Base-by-base conservation (phyloP, 345 rosid species). In the Eucalyptus cloeziana region DNA sequence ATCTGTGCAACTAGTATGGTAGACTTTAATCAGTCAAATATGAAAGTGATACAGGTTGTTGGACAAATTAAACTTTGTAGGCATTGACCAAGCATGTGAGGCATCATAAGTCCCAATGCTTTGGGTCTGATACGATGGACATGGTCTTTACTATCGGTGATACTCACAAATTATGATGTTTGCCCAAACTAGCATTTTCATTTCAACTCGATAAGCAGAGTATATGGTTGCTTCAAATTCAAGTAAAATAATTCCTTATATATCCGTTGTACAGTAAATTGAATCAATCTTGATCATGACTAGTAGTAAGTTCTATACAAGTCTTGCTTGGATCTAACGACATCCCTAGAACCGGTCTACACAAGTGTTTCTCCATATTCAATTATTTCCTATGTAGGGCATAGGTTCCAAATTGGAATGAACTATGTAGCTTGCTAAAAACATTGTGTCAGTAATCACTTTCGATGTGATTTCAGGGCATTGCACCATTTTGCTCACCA, bases 181-280 rank as follows among this genome's bases (percentile, higher is more conserved):
- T 69, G 7, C 3, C 44, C 3, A 2, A 33, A 33, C 25, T 69
- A 19, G 44, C 44, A 8, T 33, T 33, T 67, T 10, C 43, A 16
- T 67, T 67, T 67, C 79, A 67, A 67, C 21, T 31, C 3, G 22
- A 31, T 67, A 31, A 17, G 71, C 1, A 40, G 0, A 69, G 1
- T 37, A 10, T 5, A 19, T 37, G 11, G 25, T 9, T 33, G 43
- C 17, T 31, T 31, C 44, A 69, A 69, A 31, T 69, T 69, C 43
- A 69, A 37, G 45, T 71, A 71, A 37, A 19, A 33, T 37, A 19
- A 25, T 71, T 71, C 44, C 40, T 17, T 33, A 33, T 71, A 19
- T 5, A 71, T 37, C 0, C 12, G 0, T 33, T 14, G 3, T 71
- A 37, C 2, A 37, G 5, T 37, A 69, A 33, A 69, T 7, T 17